Base-by-base conservation (phyloP, 2,329 filamentous ascomycete genomes). In the Clarireedia monteithiana region DNA sequence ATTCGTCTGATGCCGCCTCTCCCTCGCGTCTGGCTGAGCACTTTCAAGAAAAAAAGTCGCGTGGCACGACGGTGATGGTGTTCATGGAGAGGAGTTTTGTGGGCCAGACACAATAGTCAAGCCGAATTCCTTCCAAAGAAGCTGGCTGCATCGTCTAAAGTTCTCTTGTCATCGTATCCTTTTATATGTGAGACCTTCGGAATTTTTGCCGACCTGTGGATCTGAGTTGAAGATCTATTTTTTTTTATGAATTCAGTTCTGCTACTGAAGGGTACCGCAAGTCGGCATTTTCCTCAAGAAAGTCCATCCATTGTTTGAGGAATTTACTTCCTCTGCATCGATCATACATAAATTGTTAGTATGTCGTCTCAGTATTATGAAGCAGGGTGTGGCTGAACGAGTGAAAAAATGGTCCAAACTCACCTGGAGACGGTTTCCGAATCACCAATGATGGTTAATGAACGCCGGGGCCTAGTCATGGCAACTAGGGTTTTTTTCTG, bases 381-480 rank as follows among this genome's bases (percentile, higher is more conserved):
- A 38, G 46, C 44, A 38, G 23, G 20, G 42, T 38, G 50, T 55
- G 50, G 45, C n/a, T n/a, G 39, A 30, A 15, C 20, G 48, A 58
- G 48, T 45, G 57, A 58, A 58, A 48, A 50, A 40, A 26, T 51
- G 52, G 58, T 61, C 55, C 50, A 50, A 58, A 83, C 88, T 81
- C 77, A 95, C 84, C 34, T 49, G 72, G 86, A 85, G 55, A 96
- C 56, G 3, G 92, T 97, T 70, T 96, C 94, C 58, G 90, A 94
- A 71, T 99, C 94, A 46, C 92, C 94, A 66, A 96, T 86, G 17
- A 99, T 81, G 60, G 89, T 94, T 45, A 99, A 77, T 68, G 94
- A 92, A 64, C 94, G 82, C 74, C 88, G 92, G 5, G 94, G 90
- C 62, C 94, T 83, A 60, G 94, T 99, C 91, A 99, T 97, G 53